Percentiles rank a stretch among this genome's conserved stretches.
Conservation (phyloP, 805 yeast species). For the Starmerella khaoyaiensis region DNA sequence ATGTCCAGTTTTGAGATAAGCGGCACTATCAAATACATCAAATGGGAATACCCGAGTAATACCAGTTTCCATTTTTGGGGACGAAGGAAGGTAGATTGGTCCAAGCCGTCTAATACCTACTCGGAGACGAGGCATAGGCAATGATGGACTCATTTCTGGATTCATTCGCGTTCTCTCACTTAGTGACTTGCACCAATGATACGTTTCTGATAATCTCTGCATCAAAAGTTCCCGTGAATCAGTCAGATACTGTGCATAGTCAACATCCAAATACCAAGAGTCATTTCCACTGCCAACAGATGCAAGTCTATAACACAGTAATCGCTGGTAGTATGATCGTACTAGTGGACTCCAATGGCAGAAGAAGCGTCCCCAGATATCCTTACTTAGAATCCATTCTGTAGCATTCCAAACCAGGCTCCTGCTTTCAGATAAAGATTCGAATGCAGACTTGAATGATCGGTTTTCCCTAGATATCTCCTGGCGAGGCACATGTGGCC, state of each 20-base stretch:
- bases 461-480: constrained; percentile 1
- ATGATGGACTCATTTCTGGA: constrained; percentile 20
- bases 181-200: constrained; percentile 13
- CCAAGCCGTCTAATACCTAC: constrained; percentile 20
- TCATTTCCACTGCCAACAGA: constrained; percentile 24
- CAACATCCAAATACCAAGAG: constrained; percentile 20
- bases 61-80: constrained; percentile 9
- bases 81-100: background rate
- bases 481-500: constrained; percentile 43
- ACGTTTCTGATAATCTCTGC: constrained; percentile 18
- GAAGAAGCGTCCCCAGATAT: constrained; percentile 44
- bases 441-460: background rate
- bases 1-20: constrained; percentile 21
- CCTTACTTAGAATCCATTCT: constrained; percentile 40
- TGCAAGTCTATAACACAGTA: constrained; percentile 52
- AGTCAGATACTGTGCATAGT: constrained; percentile 22
- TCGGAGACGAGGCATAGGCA: constrained; percentile 25
- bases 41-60: constrained; percentile 25
- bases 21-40: constrained; percentile 30
- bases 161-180: constrained; percentile 7
- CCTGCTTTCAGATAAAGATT: too few relatives aligned
- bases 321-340: constrained; percentile 52
- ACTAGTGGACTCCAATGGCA: constrained; percentile 73
- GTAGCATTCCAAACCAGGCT: constrained; percentile 39
- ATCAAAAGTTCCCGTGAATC: constrained; percentile 22